phyloP scores from a whole-genome alignment of 2,329 filamentous ascomycete species.

The Furcasterigmium furcatum region DNA sequence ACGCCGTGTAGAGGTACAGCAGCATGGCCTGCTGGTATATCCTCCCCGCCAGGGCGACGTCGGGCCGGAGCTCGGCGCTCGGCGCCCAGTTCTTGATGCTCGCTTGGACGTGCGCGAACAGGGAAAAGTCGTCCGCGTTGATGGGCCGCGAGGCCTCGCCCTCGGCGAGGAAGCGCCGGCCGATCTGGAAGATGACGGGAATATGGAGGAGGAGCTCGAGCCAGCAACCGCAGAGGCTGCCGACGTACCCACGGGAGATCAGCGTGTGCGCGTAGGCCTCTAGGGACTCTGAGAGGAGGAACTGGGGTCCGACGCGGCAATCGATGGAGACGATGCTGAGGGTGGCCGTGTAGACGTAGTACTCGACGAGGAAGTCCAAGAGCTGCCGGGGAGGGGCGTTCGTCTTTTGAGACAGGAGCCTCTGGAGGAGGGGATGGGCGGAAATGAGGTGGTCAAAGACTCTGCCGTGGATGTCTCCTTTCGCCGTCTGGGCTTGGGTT shows the following conservation, averaged over 20 bases:
- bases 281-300: conserved; percentile 25
- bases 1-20: conserved; percentile 30
- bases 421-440: conserved; percentile 36
- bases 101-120: conserved; percentile 37
- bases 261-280: conserved; percentile 23
- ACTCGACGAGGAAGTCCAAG: conserved; percentile 42
- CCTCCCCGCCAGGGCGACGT: conserved; percentile 34
- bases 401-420: conserved; percentile 27
- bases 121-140: conserved; percentile 39
- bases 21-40: conserved; percentile 42
- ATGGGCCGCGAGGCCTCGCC: conserved; percentile 25
- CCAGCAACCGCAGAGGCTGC: conserved; percentile 35
- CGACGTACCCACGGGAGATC: conserved; percentile 25
- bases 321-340: conserved; percentile 44
- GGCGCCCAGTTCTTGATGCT: conserved; percentile 37
- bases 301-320: conserved; percentile 20
- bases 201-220: conserved; percentile 32
- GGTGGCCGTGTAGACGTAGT: conserved; percentile 42
- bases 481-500: conserved; percentile 23
- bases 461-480: conserved; percentile 41
- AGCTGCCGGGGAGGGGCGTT: conserved; percentile 29
- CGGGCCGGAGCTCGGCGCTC: conserved; percentile 24
- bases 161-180: conserved; percentile 31
- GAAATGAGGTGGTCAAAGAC: conserved; percentile 42
- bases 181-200: conserved; percentile 37